Percentiles rank a stretch among this genome's conserved stretches.
Evolutionary conservation across 192 early-diverging fungal species (phyloP).

Genomic region (Piromyces finnis): DNA sequence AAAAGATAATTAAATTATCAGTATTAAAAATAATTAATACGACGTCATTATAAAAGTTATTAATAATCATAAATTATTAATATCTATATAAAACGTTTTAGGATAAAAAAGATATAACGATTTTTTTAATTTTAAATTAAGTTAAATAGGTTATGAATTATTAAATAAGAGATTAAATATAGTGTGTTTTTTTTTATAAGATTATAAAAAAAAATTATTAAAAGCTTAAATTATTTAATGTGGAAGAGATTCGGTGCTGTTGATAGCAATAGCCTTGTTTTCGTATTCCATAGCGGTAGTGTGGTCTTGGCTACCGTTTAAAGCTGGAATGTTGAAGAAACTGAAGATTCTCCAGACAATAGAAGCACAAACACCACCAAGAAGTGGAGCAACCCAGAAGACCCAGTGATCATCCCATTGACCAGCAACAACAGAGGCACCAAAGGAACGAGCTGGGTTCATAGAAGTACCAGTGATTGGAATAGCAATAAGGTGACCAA

Average conservation of each 20-base stretch:
- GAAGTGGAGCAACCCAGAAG: constrained; percentile 39
- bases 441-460: constrained; percentile 51
- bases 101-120: too few relatives aligned
- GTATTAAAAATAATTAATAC: too few relatives aligned
- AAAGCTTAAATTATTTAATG: background rate
- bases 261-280: background rate
- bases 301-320: background rate
- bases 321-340: background rate
- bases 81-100: too few relatives aligned
- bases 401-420: constrained; percentile 30
- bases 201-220: too few relatives aligned
- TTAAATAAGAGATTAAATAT: too few relatives aligned
- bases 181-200: too few relatives aligned
- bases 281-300: background rate
- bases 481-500: constrained; percentile 14
- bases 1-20: too few relatives aligned
- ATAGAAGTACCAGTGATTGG: constrained; percentile 29
- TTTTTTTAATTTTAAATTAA: too few relatives aligned
- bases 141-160: too few relatives aligned
- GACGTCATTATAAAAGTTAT: too few relatives aligned
- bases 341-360: constrained; percentile 4
- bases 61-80: too few relatives aligned
- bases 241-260: background rate
- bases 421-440: constrained; percentile 25
- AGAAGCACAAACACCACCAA: constrained; percentile 18